Evolutionary conservation across 768 basidiomycete genomes (phyloP), one percentile per base, ranked within the genome.

Genomic region (Mycena rosella): DNA sequence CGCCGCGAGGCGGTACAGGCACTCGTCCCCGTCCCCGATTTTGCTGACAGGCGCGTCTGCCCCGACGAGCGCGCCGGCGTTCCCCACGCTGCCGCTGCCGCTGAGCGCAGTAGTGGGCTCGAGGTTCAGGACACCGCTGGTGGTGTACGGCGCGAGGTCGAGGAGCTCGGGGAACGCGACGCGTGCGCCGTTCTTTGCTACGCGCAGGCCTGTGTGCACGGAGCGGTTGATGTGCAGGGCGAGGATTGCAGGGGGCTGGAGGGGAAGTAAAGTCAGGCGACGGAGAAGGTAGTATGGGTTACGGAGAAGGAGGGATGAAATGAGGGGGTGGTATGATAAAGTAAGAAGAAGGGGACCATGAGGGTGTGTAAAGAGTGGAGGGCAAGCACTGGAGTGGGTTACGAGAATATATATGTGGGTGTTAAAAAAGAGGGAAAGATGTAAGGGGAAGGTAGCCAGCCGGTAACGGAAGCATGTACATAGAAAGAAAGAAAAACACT

Each of bases 191-290:
- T 99, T 99, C 84, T 97, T 98, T 74, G 91, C 80, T 34, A 92
- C 90, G 45, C 94, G 95, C 70, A 90, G 89, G 34, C 84, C 83
- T 45, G 82, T 86, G 78, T 94, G 94, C 57, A 95, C 83, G 6
- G 96, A 98, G 45, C 98, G 90, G 72, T 97, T 96, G 62, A 99
- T 89, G 78, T 98, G 97, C 0, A 99, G 85, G 3, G 88, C 91
- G 18, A 99, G 88, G 2, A 96, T 89, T 5, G 88, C 88, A 0
- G 98, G 97, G 17, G 98, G 93, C 89, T 96, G 75, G 38, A 27
- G 7, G 24, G 4, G 29, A n/a, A 49, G 52, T 64, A 40, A 15
- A 40, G 14, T 40, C n/a, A n/a, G n/a, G n/a, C n/a, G n/a, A n/a
- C n/a, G n/a, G n/a, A n/a, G n/a, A n/a, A n/a, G n/a, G n/a, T n/a